Evolutionary conservation across 1,284 basidiomycete genomes (phyloP).

Genomic region (Boletus semigastroideus): DNA sequence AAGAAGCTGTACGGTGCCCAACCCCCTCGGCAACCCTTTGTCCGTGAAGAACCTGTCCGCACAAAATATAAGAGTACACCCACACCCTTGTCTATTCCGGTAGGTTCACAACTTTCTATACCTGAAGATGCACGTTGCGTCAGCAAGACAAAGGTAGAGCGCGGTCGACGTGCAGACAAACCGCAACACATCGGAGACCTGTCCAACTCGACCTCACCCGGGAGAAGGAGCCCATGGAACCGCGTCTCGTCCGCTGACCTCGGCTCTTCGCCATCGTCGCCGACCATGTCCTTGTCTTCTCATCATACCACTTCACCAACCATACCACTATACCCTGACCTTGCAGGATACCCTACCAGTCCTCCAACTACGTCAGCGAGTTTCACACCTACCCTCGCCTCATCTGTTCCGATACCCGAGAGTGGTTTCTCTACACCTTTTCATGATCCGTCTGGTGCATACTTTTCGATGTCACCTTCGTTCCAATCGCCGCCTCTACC

Average conservation of each 20-base stretch:
- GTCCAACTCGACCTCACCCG: slow-evolving; percentile 21
- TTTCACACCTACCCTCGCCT: slow-evolving; percentile 13
- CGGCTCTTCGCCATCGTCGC: slow-evolving; percentile 27
- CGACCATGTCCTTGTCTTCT: slow-evolving; percentile 23
- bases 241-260: slow-evolving; percentile 24
- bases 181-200: slow-evolving; percentile 12
- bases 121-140: slow-evolving; percentile 22
- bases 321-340: slow-evolving; percentile 26
- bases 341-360: slow-evolving; percentile 16
- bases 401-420: slow-evolving; percentile 18
- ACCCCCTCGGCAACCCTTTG: slow-evolving; percentile 48
- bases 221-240: slow-evolving; percentile 25
- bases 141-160: slow-evolving; percentile 26
- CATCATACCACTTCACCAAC: slow-evolving; percentile 24
- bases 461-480: slow-evolving; percentile 17
- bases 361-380: slow-evolving; percentile 10
- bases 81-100: slow-evolving; percentile 33
- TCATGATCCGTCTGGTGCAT: slow-evolving; percentile 14
- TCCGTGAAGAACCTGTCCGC: slow-evolving; percentile 45
- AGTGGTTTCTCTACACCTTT: slow-evolving; percentile 10
- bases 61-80: slow-evolving; percentile 32
- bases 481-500: slow-evolving; percentile 17
- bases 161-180: slow-evolving; percentile 26
- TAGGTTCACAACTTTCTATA: slow-evolving; percentile 28
- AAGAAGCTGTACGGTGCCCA: slow-evolving; percentile 61